Evolutionary conservation across 768 basidiomycete genomes (phyloP).

Genomic region (Hygrophorus pudorinus): DNA sequence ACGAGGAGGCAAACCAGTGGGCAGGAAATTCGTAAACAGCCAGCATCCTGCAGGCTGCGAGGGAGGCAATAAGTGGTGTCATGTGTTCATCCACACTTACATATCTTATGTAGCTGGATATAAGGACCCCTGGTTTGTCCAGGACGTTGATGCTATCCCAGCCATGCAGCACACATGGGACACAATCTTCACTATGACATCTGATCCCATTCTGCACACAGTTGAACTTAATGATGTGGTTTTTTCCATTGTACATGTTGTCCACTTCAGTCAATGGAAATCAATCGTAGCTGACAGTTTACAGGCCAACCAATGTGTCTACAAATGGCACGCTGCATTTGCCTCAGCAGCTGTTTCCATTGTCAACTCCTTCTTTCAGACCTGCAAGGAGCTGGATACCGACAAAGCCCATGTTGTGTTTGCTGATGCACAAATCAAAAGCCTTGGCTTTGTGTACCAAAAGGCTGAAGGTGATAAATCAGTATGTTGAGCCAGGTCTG

Average conservation of each 20-base stretch:
- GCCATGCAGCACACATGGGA: constrained; percentile 2
- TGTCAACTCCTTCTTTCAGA: constrained; percentile 2
- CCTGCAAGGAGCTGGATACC: neutral
- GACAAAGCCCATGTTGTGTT: neutral
- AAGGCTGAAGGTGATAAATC: neutral
- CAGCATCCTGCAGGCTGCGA: neutral
- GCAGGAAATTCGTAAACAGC: neutral
- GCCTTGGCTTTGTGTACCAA: neutral
- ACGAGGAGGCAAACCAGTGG: neutral
- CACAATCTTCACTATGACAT: neutral
- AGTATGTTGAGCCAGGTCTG: neutral
- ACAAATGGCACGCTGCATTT: constrained; percentile 4
- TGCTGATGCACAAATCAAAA: neutral
- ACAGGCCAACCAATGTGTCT: constrained; percentile 3
- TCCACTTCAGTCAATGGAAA: neutral
- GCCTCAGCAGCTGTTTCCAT: constrained; percentile 3
- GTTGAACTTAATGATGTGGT: neutral
- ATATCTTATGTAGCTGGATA: constrained; percentile 2
- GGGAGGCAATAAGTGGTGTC: neutral
- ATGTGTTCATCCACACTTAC: constrained; percentile 4
- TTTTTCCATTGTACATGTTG: neutral
- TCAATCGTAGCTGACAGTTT: neutral
- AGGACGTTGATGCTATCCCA: neutral
- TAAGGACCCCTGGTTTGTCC: constrained; percentile 5
- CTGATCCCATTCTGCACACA: neutral